Evolutionary conservation across 805 yeast species (phyloP).

Genomic region (Saturnispora diversa): DNA sequence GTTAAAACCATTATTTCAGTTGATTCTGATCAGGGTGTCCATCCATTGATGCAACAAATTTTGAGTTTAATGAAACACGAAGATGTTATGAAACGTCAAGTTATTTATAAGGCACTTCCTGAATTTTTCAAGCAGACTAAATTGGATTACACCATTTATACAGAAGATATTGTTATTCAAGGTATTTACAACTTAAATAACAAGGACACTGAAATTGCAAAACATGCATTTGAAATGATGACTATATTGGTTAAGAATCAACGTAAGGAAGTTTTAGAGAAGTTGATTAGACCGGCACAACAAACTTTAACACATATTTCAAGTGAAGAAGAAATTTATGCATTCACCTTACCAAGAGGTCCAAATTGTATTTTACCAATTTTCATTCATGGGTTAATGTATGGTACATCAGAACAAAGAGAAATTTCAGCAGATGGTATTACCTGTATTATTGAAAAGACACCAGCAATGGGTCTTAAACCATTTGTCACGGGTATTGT

Average conservation of each 20-base stretch:
- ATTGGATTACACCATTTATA: slow-evolving; percentile 65
- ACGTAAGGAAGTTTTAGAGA: slow-evolving; percentile 69
- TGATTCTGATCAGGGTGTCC: slow-evolving; percentile 69
- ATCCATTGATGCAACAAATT: slow-evolving; percentile 76
- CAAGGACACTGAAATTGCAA: slow-evolving; percentile 50
- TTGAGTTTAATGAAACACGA: slow-evolving; percentile 72
- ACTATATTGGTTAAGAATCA: slow-evolving; percentile 59
- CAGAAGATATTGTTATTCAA: slow-evolving; percentile 65
- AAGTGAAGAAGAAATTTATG: slow-evolving; percentile 55
- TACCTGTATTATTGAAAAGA: slow-evolving; percentile 75
- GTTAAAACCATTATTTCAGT: slow-evolving; percentile 67
- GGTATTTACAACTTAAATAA: slow-evolving; percentile 71
- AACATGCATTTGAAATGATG: slow-evolving; percentile 58
- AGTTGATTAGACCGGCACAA: slow-evolving; percentile 70
- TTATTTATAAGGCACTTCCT: slow-evolving; percentile 59
- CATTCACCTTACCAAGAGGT: slow-evolving; percentile 70
- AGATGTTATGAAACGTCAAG: slow-evolving; percentile 53
- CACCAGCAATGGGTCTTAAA: slow-evolving; percentile 74
- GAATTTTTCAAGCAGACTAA: slow-evolving; percentile 57
- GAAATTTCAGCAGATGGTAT: slow-evolving; percentile 84
- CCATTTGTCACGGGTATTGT: slow-evolving; percentile 89
- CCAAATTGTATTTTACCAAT: slow-evolving; percentile 85
- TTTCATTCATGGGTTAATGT: slow-evolving; percentile 91
- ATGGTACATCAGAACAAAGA: slow-evolving; percentile 77
- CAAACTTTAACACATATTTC: slow-evolving; percentile 65